Conservation (phyloP, 257 asterid genomes). For the Scutellaria galericulata region DNA sequence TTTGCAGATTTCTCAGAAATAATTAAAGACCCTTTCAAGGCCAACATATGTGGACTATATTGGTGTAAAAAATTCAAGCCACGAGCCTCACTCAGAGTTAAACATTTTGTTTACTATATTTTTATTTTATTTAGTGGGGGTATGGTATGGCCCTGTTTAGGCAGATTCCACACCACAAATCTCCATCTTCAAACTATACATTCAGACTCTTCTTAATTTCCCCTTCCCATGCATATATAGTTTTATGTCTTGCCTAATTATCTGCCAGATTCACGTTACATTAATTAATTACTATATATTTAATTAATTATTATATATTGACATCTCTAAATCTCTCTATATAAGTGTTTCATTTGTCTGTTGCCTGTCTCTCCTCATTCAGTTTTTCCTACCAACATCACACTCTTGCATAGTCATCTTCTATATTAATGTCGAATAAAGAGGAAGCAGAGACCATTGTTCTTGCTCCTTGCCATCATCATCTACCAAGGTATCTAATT, state of each 20-base stretch:
- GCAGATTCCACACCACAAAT: constrained; percentile 27
- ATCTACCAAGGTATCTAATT: constrained; percentile 45
- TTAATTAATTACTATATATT: not conserved
- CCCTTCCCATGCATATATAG: not conserved
- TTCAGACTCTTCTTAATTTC: constrained; percentile 20
- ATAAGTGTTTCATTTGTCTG: not conserved
- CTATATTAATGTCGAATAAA: constrained; percentile 25
- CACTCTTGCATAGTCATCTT: not conserved
- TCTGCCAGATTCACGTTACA: constrained; percentile 27
- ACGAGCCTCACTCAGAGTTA: constrained; percentile 13
- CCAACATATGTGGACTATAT: constrained; percentile 23
- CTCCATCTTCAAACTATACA: not conserved
- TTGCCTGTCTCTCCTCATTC: constrained; percentile 22
- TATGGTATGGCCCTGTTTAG: constrained; percentile 4
- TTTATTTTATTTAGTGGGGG: not conserved
- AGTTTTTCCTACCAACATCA: not conserved
- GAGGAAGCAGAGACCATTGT: constrained; percentile 35
- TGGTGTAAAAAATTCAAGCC: not conserved
- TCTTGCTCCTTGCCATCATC: constrained; percentile 38
- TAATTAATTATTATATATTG: not conserved
- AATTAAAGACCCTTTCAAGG: not conserved
- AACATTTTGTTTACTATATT: not conserved
- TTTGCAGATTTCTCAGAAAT: not conserved
- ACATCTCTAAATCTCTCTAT: not conserved
- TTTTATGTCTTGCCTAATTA: constrained; percentile 28